Percentiles rank a stretch among this genome's conserved stretches.
phyloP scores from a whole-genome alignment of 179 eudicot species.

The Dionaea muscipula region DNA sequence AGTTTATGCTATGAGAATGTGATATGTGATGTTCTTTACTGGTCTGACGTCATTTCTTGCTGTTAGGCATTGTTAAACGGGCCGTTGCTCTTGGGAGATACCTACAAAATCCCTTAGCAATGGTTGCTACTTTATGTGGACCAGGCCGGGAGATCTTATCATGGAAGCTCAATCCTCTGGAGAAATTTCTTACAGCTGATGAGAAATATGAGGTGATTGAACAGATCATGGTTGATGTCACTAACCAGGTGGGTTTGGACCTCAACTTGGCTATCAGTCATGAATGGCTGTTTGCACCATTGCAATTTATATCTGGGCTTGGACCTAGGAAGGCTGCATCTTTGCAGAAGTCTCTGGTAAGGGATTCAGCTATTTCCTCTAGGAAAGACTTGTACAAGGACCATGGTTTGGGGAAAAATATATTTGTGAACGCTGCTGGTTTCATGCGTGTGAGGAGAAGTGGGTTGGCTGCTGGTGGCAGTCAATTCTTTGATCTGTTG shows the following conservation, averaged over 20 bases:
- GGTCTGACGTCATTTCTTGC: conserved; percentile 4
- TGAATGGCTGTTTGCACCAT: conserved; percentile 91
- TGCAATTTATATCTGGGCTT: conserved; percentile 93
- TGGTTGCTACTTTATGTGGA: conserved; percentile 94
- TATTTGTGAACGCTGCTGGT: conserved; percentile 85
- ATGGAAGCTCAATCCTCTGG: conserved; percentile 80
- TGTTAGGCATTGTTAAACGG: conserved; percentile 77
- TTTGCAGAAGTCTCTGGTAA: conserved; percentile 63
- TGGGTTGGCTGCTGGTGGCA: conserved; percentile 71
- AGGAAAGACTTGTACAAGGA: conserved; percentile 69
- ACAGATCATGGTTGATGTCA: conserved; percentile 90
- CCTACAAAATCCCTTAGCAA: conserved; percentile 90
- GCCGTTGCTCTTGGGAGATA: conserved; percentile 89
- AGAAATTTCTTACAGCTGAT: conserved; percentile 70
- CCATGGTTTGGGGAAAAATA: conserved; percentile 79
- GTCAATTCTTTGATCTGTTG: conserved; percentile 75
- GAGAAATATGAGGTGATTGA: conserved; percentile 92
- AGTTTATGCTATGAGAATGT: conserved; percentile 2
- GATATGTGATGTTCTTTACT: conserved; percentile 6
- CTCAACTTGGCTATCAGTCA: conserved; percentile 82
- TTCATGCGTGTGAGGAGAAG: conserved; percentile 82
- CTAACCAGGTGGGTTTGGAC: conserved; percentile 95
- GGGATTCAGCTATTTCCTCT: conserved; percentile 61
- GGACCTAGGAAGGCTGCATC: conserved; percentile 95
- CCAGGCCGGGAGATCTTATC: conserved; percentile 77